phyloP scores from a whole-genome alignment of 371 early-diverging fungal species.

The Mortierella sp. region DNA sequence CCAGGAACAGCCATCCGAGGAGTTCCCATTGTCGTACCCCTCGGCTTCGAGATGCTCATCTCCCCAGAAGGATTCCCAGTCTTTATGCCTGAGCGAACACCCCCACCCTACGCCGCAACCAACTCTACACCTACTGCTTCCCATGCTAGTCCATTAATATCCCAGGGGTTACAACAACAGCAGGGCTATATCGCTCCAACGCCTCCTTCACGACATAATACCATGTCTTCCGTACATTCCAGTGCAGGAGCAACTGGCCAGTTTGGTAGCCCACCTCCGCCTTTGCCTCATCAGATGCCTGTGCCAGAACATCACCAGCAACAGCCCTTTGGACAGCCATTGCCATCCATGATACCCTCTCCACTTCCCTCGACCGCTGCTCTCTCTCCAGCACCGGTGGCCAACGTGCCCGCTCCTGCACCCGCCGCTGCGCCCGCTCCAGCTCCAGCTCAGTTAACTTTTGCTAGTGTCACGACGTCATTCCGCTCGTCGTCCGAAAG shows the following conservation, averaged over 20 bases:
- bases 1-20: slow-evolving; percentile 46
- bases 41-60: slow-evolving; percentile 52
- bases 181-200: slow-evolving; percentile 11
- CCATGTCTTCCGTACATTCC: slow-evolving; percentile 23
- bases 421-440: slow-evolving; percentile 1
- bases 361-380: neutral
- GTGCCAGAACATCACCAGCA: slow-evolving; percentile 19
- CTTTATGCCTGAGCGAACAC: slow-evolving; percentile 41
- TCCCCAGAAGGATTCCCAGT: slow-evolving; percentile 51
- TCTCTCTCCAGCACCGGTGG: neutral
- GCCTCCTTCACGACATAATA: slow-evolving; percentile 24
- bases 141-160: slow-evolving; percentile 16
- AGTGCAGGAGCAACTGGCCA: neutral
- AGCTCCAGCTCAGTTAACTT: slow-evolving; percentile 22
- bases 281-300: slow-evolving; percentile 14
- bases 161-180: slow-evolving; percentile 20
- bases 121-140: slow-evolving; percentile 7
- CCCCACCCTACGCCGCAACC: slow-evolving; percentile 14
- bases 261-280: slow-evolving; percentile 18
- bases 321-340: neutral
- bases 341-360: neutral
- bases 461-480: slow-evolving; percentile 42
- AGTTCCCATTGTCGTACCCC: slow-evolving; percentile 47
- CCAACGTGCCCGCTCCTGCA: neutral
- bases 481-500: slow-evolving; percentile 49